phyloP scores from a whole-genome alignment of 768 basidiomycete genomes.

The Auricularia heimuer region DNA sequence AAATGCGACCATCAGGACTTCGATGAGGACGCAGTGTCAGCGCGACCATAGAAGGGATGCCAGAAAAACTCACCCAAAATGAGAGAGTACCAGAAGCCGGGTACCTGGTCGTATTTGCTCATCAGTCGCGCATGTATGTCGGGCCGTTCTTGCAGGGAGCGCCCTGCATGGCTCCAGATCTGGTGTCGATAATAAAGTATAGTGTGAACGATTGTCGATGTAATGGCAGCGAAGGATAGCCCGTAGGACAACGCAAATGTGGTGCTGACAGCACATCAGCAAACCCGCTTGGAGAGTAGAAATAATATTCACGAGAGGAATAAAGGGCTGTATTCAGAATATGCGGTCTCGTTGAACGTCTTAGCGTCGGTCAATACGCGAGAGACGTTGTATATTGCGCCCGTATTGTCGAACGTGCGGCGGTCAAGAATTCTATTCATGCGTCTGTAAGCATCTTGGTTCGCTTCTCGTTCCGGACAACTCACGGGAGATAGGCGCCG shows the following conservation, averaged over 20 bases:
- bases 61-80: background rate
- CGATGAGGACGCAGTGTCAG: background rate
- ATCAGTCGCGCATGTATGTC: slow-evolving; percentile 19
- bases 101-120: slow-evolving; percentile 28
- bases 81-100: slow-evolving; percentile 49
- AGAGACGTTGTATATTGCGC: slow-evolving; percentile 18
- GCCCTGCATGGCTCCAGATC: slow-evolving; percentile 8
- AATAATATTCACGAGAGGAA: slow-evolving; percentile 38
- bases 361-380: slow-evolving; percentile 13
- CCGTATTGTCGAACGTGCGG: slow-evolving; percentile 19
- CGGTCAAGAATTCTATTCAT: no score
- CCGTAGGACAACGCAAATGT: slow-evolving; percentile 50
- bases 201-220: slow-evolving; percentile 14
- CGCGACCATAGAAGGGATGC: background rate
- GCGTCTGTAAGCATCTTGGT: background rate
- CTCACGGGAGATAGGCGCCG: background rate
- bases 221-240: slow-evolving; percentile 19
- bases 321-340: slow-evolving; percentile 70
- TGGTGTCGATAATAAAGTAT: slow-evolving; percentile 8
- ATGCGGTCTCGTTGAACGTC: slow-evolving; percentile 49
- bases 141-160: slow-evolving; percentile 13
- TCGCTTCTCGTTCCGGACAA: background rate
- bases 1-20: slow-evolving; percentile 9
- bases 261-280: slow-evolving; percentile 16
- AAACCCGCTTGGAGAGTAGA: background rate